Evolutionary conservation across 2,329 filamentous ascomycete species (phyloP), one percentile per base, ranked within the genome.

Genomic region (Penicillium brevicompactum): DNA sequence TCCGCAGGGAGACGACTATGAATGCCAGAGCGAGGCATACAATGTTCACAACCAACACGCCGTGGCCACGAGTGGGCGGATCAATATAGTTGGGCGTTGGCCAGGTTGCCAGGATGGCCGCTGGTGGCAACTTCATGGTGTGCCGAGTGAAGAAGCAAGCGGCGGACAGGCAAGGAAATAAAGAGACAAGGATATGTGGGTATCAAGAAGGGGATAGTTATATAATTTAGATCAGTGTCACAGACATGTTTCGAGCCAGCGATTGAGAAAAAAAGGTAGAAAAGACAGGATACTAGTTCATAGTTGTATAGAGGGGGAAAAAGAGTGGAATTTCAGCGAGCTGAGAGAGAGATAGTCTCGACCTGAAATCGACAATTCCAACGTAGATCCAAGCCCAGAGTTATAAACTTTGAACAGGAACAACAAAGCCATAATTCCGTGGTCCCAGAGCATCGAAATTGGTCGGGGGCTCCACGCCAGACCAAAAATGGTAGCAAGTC

Each of bases 81-180:
- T 82, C 65, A 47, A 74, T 57, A 60, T 78, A 77, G 59, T 82
- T 82, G 7, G 80, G 76, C 32, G 49, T 62, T 5, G 80, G 80
- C 79, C 79, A 82, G 60, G 69, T 66, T 16, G 65, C 60, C 44
- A 76, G 51, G 18, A 80, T 74, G 18, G 72, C 66, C n/a, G 66
- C 34, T n/a, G 79, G 75, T 27, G 78, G 75, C 22, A 75, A 59
- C 45, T 67, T 65, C 74, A 76, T 76, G 52, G 34, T 69, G 55
- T 49, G 58, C 58, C 43, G 45, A 22, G 11, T 42, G 13, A 22
- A 40, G 46, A 22, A 22, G 42, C 30, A 34, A 42, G 18, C 18
- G 18, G 18, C 18, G 18, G n/a, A 37, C 30, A 31, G 24, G 13
- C 8, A 50, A 6, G 38, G 22, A 37, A 21, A 38, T 6, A 22